Percentiles rank a stretch among this genome's conserved stretches.
Conservation (phyloP, 208 protist species). For the Phytomonas sp. region DNA sequence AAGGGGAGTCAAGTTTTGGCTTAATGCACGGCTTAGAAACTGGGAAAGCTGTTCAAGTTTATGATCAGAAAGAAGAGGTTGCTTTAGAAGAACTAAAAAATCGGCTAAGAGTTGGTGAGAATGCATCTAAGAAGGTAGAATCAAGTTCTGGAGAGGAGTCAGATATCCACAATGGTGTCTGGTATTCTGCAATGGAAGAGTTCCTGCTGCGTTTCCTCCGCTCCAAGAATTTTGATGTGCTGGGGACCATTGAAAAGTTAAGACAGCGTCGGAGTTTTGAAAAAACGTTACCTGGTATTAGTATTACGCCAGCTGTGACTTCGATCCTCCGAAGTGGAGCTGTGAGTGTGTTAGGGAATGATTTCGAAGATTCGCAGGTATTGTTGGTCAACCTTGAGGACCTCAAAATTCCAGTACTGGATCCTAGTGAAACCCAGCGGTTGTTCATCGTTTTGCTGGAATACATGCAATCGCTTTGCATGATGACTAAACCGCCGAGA, state of each 20-base stretch:
- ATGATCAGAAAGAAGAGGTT: background rate
- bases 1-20: background rate
- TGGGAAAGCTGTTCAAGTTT: background rate
- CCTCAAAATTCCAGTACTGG: conserved; percentile 25
- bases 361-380: conserved; percentile 31
- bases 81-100: background rate
- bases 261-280: conserved; percentile 54
- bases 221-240: conserved; percentile 29
- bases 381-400: conserved; percentile 42
- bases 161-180: background rate
- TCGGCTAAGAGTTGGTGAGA: background rate
- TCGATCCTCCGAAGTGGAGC: conserved; percentile 40
- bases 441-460: conserved; percentile 53
- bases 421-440: conserved; percentile 43
- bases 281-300: conserved; percentile 38
- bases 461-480: conserved; percentile 61
- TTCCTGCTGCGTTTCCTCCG: conserved; percentile 58
- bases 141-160: background rate
- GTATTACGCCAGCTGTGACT: conserved; percentile 38
- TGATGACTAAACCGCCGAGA: conserved; percentile 20
- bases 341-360: conserved; percentile 36
- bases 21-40: background rate
- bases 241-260: conserved; percentile 44
- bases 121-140: background rate
- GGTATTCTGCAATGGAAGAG: conserved; percentile 20